Evolutionary conservation across 495 filamentous ascomycete genomes (phyloP).

Genomic region (Hypoxylon intermedium): DNA sequence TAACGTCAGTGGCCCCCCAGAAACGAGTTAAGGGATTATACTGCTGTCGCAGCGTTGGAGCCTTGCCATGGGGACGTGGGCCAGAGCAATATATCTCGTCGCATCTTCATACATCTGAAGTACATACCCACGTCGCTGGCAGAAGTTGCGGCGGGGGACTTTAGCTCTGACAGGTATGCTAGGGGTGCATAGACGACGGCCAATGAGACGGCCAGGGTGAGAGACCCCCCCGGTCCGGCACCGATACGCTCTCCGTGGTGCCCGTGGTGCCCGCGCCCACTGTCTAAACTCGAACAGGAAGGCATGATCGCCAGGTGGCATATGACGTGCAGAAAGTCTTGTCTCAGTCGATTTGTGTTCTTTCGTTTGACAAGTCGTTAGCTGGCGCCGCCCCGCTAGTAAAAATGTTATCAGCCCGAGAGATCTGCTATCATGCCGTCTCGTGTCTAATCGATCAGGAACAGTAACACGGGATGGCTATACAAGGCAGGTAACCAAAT

Average conservation of each 20-base stretch:
- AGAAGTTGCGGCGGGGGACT: slow-evolving; percentile 20
- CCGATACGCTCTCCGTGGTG: slow-evolving; percentile 33
- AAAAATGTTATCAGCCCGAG: slow-evolving; percentile 31
- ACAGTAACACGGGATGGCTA: slow-evolving; percentile 43
- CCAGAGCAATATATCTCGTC: slow-evolving; percentile 19
- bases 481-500: slow-evolving; percentile 43
- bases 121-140: slow-evolving; percentile 25
- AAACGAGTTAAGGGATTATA: slow-evolving; percentile 14
- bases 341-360: slow-evolving; percentile 38
- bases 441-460: slow-evolving; percentile 42
- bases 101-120: slow-evolving; percentile 18
- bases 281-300: slow-evolving; percentile 37
- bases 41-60: slow-evolving; percentile 25
- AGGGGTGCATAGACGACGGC: slow-evolving; percentile 28
- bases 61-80: slow-evolving; percentile 19
- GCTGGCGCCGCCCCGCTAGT: slow-evolving; percentile 25
- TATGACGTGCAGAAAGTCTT: slow-evolving; percentile 41
- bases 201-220: slow-evolving; percentile 28
- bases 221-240: slow-evolving; percentile 21
- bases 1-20: slow-evolving; percentile 35
- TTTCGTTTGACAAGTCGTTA: slow-evolving; percentile 28
- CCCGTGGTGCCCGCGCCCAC: slow-evolving; percentile 20
- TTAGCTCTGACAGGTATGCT: slow-evolving; percentile 34
- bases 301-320: slow-evolving; percentile 37
- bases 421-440: slow-evolving; percentile 38